Base-by-base conservation (phyloP, 495 filamentous ascomycete genomes). In the Xylaria grammica region DNA sequence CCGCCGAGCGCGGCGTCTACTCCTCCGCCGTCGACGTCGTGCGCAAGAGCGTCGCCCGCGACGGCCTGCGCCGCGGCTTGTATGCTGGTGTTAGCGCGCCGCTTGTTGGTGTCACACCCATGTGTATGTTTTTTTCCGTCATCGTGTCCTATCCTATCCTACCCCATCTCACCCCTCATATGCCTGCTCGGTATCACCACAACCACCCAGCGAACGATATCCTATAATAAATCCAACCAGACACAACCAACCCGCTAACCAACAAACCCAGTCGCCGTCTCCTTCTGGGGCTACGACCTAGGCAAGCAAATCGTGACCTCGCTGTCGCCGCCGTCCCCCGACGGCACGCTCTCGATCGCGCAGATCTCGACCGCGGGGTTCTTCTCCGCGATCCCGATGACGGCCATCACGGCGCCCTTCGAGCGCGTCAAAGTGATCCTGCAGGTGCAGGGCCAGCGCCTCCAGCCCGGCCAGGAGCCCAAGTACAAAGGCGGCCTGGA, bases 401-500 rank as follows among this genome's bases (percentile, higher is more conserved):
- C 96, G 0, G 75, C 93, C 75, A 97, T 99, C 80, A 98, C 95
- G 3, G 95, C 96, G 0, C 95, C 96, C 61, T 97, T 99, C 71
- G 95, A 99, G 85, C 94, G 95, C 66, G 93, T 99, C 67, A 99
- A 99, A 81, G 94, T 99, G 19, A 92, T 98, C 52, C 88, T 99
- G 3, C 95, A 99, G 77, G 96, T 98, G 64, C 95, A 98, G 75
- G 94, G 94, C 66, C 94, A 97, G 76, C 94, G 94, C 77, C 86
- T 94, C 10, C 85, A 89, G 0, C 89, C 93, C 0, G 95, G 94
- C 66, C 88, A 97, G 78, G 96, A 97, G 77, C 93, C 93, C 48
- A 93, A 92, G 75, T 99, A 97, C 81, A 83, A 85, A 15, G 94
- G 94, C 68, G 93, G 92, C 40, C 46, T 90, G 51, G 95, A 98